phyloP scores from a whole-genome alignment of 2,329 filamentous ascomycete species.

The Hymenoscyphus albidus region DNA sequence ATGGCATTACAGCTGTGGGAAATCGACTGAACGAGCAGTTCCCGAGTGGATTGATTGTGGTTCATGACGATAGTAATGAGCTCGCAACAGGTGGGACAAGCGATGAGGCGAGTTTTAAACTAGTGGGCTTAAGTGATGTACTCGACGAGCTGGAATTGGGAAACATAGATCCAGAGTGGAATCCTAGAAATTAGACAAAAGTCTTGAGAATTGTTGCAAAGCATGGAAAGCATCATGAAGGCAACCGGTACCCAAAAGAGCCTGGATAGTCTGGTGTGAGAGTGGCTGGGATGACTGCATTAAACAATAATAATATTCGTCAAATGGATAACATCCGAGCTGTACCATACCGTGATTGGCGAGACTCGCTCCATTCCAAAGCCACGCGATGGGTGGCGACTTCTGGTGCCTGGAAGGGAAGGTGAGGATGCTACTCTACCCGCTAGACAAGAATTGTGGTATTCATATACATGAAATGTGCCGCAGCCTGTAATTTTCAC shows the following conservation, averaged over 20 bases:
- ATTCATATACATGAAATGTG: background rate
- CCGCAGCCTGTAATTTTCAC: background rate
- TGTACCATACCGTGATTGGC: background rate
- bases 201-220: no score
- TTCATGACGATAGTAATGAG: constrained; percentile 5
- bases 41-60: background rate
- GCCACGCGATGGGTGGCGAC: background rate
- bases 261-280: no score
- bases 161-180: background rate
- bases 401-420: background rate
- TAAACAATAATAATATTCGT: background rate
- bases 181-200: background rate
- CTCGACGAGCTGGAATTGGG: background rate
- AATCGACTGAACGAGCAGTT: constrained; percentile 4
- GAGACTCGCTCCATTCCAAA: background rate
- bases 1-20: constrained; percentile 2
- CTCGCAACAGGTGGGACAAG: background rate
- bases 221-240: no score
- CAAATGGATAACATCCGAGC: background rate
- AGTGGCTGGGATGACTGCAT: background rate
- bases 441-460: background rate
- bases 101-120: constrained; percentile 2
- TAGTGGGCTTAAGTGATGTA: background rate
- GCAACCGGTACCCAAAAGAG: no score
- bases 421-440: background rate